Percentiles rank a stretch among this genome's conserved stretches.
These are phyloP conservation scores for Fusarium haematococcum DNA, from an alignment of 2,329 filamentous ascomycete species.

Conservation along the genomic window DNA sequence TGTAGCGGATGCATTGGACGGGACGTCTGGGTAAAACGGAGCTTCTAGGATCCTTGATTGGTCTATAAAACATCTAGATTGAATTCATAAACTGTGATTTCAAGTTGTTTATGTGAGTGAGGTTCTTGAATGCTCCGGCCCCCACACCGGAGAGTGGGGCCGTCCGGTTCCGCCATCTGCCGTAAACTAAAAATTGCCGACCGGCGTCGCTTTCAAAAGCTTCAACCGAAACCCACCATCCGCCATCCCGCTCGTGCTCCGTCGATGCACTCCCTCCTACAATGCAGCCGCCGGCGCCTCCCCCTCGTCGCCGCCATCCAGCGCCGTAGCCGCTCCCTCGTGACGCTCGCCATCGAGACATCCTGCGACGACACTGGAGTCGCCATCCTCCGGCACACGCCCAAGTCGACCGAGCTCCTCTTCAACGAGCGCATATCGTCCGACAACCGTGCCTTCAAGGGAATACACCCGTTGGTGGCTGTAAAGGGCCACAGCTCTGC, in stretches of 20 bases:
- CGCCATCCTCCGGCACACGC: conserved; percentile 76
- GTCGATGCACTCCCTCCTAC: conserved; percentile 29
- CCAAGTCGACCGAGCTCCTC: conserved; percentile 67
- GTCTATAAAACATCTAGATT: neutral
- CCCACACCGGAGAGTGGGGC: conserved; percentile 28
- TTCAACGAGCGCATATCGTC: conserved; percentile 87
- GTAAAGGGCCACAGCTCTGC: conserved; percentile 80
- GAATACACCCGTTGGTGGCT: conserved; percentile 83
- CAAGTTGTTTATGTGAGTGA: neutral
- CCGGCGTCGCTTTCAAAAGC: neutral
- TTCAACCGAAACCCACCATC: neutral
- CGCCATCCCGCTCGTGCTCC: neutral
- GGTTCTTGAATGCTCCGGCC: neutral
- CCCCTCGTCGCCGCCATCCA: neutral
- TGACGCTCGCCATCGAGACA: conserved; percentile 81
- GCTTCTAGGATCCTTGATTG: neutral
- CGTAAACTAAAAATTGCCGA: conserved; percentile 9
- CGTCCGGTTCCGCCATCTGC: conserved; percentile 17
- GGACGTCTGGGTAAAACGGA: conserved; percentile 14
- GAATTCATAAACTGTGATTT: neutral
- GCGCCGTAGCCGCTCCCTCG: conserved; percentile 49
- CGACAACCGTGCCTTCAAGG: conserved; percentile 78
- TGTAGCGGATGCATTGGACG: conserved; percentile 31
- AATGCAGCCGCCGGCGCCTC: conserved; percentile 5
- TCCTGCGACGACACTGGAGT: conserved; percentile 96